Evolutionary conservation across 768 basidiomycete genomes (phyloP), one percentile per base, ranked within the genome.

Genomic region (Termitomyces sp.): DNA sequence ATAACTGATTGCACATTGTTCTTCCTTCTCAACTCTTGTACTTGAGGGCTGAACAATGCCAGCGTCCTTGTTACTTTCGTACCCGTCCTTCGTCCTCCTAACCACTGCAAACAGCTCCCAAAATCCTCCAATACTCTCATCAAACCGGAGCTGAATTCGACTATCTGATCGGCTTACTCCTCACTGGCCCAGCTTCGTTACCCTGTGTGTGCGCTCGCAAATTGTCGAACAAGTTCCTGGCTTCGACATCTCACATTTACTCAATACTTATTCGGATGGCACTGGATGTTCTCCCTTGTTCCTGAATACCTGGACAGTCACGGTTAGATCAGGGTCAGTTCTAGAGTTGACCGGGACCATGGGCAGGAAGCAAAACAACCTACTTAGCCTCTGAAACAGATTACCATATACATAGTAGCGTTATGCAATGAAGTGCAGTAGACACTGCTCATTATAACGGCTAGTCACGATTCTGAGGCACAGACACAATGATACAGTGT

Each of bases 1-100:
- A 53, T 26, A 13, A 5, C 34, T 16, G 34, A 31, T 31, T 10
- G 16, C 41, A 28, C 55, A 60, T 60, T 60, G 55, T 60, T 57
- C 51, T 36, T 51, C 37, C 52, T 1, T 44, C 44, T 33, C 44
- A 47, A 26, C 47, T 51, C 20, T 45, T 57, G 36, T 36, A 28
- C n/a, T 10, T 50, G n/a, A 12, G 51, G 2, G 26, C 37, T 48
- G 51, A 39, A 42, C 37, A 48, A 50, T 51, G 42, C 28, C 37
- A 29, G 2, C 16, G 31, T 51, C 31, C 34, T 51, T 51, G 20
- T 51, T 34, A 15, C 15, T 22, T 34, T 33, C 20, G 3, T 5
- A 26, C 5, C 18, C 15, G 22, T 36, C 9, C 16, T 24, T 36
- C 4, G 4, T 51, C 31, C 20, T 50, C 49, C 5, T 13, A 37